Percentiles rank a stretch among this genome's conserved stretches.
phyloP scores from a whole-genome alignment of 441 rosid genomes.

The Jatropha multifida region DNA sequence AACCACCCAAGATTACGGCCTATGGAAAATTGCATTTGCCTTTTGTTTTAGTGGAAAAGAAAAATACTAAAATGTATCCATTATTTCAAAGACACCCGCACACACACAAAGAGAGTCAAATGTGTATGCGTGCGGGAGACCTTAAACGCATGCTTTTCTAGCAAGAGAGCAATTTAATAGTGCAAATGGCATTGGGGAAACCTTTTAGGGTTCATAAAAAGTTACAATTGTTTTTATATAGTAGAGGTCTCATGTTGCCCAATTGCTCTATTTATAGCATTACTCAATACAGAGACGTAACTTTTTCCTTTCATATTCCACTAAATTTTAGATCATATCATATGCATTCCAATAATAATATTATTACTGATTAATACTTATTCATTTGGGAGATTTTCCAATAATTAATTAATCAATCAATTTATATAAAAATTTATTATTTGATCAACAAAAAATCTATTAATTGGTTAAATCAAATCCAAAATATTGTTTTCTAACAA shows the following conservation, averaged over 20 bases:
- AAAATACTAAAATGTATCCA: no score
- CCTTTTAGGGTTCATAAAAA: conserved; percentile 16
- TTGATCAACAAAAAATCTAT: no score
- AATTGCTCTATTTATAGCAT: neutral
- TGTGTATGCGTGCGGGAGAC: neutral
- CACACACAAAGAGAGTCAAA: neutral
- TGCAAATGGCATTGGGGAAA: neutral
- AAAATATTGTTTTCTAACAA: no score
- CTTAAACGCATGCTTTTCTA: neutral
- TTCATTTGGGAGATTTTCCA: no score
- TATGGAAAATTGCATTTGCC: neutral
- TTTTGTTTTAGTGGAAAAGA: no score
- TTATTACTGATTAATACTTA: no score
- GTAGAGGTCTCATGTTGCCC: neutral
- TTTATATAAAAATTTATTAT: no score
- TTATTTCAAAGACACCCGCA: neutral
- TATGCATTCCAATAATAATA: no score
- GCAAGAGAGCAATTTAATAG: neutral
- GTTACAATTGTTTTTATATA: conserved; percentile 3
- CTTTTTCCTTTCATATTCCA: no score
- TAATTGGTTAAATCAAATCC: no score
- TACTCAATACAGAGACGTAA: neutral
- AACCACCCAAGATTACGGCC: neutral
- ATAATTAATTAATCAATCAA: no score
- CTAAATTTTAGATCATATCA: no score